Percentiles rank a stretch among this genome's conserved stretches.
Evolutionary conservation across 1,284 basidiomycete genomes (phyloP).

Genomic region (Chondrostereum purpureum): DNA sequence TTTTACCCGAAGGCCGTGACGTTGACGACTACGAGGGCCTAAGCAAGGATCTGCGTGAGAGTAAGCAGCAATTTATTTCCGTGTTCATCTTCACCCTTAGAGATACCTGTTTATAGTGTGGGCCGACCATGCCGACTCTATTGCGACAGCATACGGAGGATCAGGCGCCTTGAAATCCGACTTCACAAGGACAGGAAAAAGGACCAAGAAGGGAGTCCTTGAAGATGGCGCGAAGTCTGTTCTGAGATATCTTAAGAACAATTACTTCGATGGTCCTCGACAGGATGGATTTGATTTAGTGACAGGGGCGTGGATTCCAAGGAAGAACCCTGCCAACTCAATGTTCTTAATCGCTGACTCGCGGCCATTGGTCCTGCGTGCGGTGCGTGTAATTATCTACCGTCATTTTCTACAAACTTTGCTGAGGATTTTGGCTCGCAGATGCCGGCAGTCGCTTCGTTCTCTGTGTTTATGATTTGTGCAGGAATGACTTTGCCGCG

Average conservation of each 20-base stretch:
- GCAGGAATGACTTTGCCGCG: slow-evolving; percentile 80
- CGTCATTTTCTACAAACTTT: too few species aligned
- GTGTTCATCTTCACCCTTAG: neutral
- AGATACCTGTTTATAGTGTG: slow-evolving; percentile 60
- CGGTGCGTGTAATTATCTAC: slow-evolving; percentile 69
- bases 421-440: too few species aligned
- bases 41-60: slow-evolving; percentile 81
- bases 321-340: slow-evolving; percentile 58
- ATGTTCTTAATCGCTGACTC: slow-evolving; percentile 71
- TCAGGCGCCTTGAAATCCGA: slow-evolving; percentile 97
- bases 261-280: slow-evolving; percentile 92
- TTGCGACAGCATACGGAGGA: slow-evolving; percentile 90
- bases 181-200: slow-evolving; percentile 90
- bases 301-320: slow-evolving; percentile 85
- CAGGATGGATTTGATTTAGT: slow-evolving; percentile 95
- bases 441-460: slow-evolving; percentile 81
- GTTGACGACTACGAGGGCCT: slow-evolving; percentile 78
- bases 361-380: slow-evolving; percentile 74
- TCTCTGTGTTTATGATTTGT: slow-evolving; percentile 83
- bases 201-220: slow-evolving; percentile 73
- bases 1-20: slow-evolving; percentile 62
- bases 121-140: slow-evolving; percentile 94
- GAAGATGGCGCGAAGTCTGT: slow-evolving; percentile 88
- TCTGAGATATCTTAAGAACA: slow-evolving; percentile 92
- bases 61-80: too few species aligned